A percentile compares a stretch with the other conserved stretches of the same genome.
phyloP scores from a whole-genome alignment of 768 basidiomycete genomes.

The Boletus tylopilopsis region DNA sequence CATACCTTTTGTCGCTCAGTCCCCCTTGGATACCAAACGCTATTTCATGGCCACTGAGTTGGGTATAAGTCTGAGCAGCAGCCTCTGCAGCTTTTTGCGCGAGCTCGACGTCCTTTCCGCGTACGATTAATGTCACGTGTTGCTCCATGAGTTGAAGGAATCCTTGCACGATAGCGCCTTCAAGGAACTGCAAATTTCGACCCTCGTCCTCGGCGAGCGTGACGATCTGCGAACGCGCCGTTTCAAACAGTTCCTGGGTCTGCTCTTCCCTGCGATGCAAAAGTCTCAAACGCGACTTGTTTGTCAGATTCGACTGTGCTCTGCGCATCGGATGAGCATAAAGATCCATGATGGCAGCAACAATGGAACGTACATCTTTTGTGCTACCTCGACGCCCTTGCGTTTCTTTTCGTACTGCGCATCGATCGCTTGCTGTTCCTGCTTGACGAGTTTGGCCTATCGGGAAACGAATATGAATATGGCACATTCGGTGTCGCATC shows the following conservation, averaged over 20 bases:
- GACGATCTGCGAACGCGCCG: slow-evolving; percentile 60
- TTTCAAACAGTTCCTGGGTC: slow-evolving; percentile 81
- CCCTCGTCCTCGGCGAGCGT: slow-evolving; percentile 60
- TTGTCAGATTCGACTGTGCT: slow-evolving; percentile 92
- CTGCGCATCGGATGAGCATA: slow-evolving; percentile 38
- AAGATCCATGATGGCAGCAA: not conserved
- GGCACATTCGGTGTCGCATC: too few species aligned
- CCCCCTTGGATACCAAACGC: slow-evolving; percentile 55
- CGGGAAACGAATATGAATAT: not conserved
- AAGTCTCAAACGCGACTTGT: slow-evolving; percentile 89
- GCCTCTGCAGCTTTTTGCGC: slow-evolving; percentile 60
- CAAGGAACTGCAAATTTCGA: slow-evolving; percentile 78
- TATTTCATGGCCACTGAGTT: slow-evolving; percentile 70
- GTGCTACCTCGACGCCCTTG: slow-evolving; percentile 88
- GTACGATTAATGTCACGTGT: slow-evolving; percentile 58
- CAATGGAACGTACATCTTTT: slow-evolving; percentile 78
- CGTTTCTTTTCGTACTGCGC: slow-evolving; percentile 93
- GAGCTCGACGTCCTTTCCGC: slow-evolving; percentile 60
- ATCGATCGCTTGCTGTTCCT: slow-evolving; percentile 94
- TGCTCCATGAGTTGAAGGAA: slow-evolving; percentile 81
- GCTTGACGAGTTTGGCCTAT: slow-evolving; percentile 95
- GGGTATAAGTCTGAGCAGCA: slow-evolving; percentile 66
- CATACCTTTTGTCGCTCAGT: slow-evolving; percentile 67
- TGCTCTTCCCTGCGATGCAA: slow-evolving; percentile 91
- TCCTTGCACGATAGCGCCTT: slow-evolving; percentile 82